Conservation (phyloP, 2,329 filamentous ascomycete genomes). For the Neonectria hederae region DNA sequence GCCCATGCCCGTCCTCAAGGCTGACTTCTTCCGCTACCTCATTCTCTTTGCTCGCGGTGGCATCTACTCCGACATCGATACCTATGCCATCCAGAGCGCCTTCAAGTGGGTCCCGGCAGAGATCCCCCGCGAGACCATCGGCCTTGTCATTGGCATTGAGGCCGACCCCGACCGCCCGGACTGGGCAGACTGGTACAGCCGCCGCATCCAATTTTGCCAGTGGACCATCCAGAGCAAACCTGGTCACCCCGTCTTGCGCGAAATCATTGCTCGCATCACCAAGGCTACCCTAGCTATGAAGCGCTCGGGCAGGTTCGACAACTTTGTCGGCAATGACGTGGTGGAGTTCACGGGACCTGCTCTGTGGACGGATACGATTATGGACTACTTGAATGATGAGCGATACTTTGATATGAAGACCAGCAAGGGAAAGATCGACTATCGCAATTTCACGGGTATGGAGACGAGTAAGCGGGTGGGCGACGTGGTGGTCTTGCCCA, state of each 20-base stretch:
- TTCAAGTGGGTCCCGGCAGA: slow-evolving; percentile 85
- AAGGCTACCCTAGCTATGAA: slow-evolving; percentile 81
- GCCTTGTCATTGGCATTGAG: slow-evolving; percentile 93
- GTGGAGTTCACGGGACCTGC: slow-evolving; percentile 96
- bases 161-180: slow-evolving; percentile 93
- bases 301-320: slow-evolving; percentile 69
- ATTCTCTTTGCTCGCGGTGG: slow-evolving; percentile 70
- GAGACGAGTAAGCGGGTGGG: slow-evolving; percentile 84
- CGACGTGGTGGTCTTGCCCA: slow-evolving; percentile 92
- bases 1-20: slow-evolving; percentile 79
- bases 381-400: slow-evolving; percentile 92
- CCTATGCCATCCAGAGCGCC: slow-evolving; percentile 82
- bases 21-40: slow-evolving; percentile 81
- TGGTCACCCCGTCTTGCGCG: slow-evolving; percentile 89
- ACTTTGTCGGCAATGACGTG: slow-evolving; percentile 73
- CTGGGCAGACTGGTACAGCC: slow-evolving; percentile 96
- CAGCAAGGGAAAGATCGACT: slow-evolving; percentile 80
- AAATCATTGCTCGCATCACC: slow-evolving; percentile 88
- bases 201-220: slow-evolving; percentile 97
- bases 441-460: slow-evolving; percentile 90
- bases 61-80: slow-evolving; percentile 93
- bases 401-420: slow-evolving; percentile 84
- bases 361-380: slow-evolving; percentile 91
- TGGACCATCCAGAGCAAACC: slow-evolving; percentile 98
- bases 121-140: slow-evolving; percentile 80